These are phyloP conservation scores for Isochrysis galbana DNA, from an alignment of 78 protist genomes.

Conservation along the genomic window DNA sequence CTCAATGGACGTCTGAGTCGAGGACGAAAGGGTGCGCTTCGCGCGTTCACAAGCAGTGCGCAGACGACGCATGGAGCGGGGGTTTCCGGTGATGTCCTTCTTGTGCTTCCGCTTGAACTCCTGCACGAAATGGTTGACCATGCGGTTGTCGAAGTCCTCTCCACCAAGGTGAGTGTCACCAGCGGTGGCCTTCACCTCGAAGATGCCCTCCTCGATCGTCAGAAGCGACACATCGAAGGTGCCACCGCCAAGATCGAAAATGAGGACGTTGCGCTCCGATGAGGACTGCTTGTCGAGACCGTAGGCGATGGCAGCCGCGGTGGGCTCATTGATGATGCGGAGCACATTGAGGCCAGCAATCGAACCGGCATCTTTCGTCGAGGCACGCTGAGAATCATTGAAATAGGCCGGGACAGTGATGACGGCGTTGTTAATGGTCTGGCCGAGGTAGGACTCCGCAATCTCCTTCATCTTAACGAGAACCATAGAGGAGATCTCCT, in stretches of 20 bases:
- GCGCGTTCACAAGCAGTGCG: constrained; percentile 79
- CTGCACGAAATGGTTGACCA: constrained; percentile 56
- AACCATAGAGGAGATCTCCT: constrained; percentile 76
- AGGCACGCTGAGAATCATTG: constrained; percentile 80
- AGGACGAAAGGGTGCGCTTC: constrained; percentile 75
- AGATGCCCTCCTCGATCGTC: constrained; percentile 71
- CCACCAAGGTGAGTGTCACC: constrained; percentile 88
- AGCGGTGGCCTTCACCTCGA: constrained; percentile 85
- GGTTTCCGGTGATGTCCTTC: constrained; percentile 38
- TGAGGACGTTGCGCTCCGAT: constrained; percentile 66
- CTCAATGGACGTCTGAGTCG: constrained; percentile 88
- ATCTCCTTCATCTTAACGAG: constrained; percentile 78
- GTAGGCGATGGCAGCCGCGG: constrained; percentile 57
- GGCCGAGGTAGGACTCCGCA: constrained; percentile 85
- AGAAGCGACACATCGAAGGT: constrained; percentile 88
- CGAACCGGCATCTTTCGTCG: constrained; percentile 98
- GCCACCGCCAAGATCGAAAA: constrained; percentile 90
- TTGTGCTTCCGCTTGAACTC: constrained; percentile 66
- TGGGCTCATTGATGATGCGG: constrained; percentile 59
- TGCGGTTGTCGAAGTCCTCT: constrained; percentile 81
- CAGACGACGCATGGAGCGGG: constrained; percentile 68
- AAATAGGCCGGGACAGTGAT: constrained; percentile 86
- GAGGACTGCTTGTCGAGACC: constrained; percentile 37
- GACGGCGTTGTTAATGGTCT: constrained; percentile 75
- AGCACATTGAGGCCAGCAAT: constrained; percentile 92